Conservation (phyloP, 108 stramenopile genomes). For the Cyclotella kingstonii region DNA sequence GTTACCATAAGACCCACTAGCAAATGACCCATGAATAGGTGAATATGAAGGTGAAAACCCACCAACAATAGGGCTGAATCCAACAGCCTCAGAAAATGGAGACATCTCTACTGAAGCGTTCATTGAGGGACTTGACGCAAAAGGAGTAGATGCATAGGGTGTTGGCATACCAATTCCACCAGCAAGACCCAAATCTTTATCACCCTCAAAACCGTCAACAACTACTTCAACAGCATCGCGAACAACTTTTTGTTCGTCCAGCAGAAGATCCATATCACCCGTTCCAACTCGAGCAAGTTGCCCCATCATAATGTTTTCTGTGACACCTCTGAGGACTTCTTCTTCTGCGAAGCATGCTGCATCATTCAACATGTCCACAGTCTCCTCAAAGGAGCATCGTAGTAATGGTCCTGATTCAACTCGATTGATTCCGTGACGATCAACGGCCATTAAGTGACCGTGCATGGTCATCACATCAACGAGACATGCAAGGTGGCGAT, state of each 20-base stretch:
- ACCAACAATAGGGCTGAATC: slow-evolving; percentile 80
- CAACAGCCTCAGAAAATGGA: slow-evolving; percentile 63
- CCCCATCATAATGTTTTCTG: slow-evolving; percentile 98
- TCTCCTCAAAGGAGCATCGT: slow-evolving; percentile 97
- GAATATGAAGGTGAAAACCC: slow-evolving; percentile 83
- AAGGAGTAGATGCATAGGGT: slow-evolving; percentile 71
- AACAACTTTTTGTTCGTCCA: slow-evolving; percentile 93
- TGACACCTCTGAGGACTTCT: slow-evolving; percentile 94
- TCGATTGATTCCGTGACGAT: slow-evolving; percentile 98
- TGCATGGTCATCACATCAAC: slow-evolving; percentile 99
- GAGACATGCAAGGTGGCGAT: slow-evolving; percentile 96
- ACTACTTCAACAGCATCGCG: slow-evolving; percentile 89
- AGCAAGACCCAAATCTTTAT: slow-evolving; percentile 64
- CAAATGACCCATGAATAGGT: slow-evolving; percentile 71
- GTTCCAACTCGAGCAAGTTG: slow-evolving; percentile 94
- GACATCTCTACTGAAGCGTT: slow-evolving; percentile 61
- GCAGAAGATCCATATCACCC: slow-evolving; percentile 91
- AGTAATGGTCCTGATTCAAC: slow-evolving; percentile 94
- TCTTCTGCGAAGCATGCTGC: slow-evolving; percentile 92
- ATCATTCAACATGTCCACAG: slow-evolving; percentile 98
- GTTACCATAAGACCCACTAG: slow-evolving; percentile 78
- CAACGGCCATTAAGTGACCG: slow-evolving; percentile 95
- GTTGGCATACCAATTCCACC: slow-evolving; percentile 65
- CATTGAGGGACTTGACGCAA: slow-evolving; percentile 69
- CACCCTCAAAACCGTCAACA: slow-evolving; percentile 71